These are phyloP conservation scores for Clarkia xantiana DNA, from an alignment of 345 rosid genomes.

Conservation along the genomic window DNA sequence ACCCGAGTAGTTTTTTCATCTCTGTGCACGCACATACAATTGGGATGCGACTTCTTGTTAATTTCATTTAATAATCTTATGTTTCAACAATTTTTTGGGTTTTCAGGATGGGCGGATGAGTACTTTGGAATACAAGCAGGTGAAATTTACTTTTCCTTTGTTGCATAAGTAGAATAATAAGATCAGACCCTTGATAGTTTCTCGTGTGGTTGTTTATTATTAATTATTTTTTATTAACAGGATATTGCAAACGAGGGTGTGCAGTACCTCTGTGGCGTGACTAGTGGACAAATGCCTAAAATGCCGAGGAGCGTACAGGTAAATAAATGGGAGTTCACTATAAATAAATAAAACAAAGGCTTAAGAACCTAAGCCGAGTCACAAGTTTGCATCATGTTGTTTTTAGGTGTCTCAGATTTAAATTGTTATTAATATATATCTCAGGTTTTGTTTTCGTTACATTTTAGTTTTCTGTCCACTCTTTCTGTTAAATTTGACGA, in stretches of 20 bases:
- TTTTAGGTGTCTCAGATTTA: no score
- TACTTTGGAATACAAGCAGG: conserved; percentile 72
- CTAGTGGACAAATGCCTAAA: conserved; percentile 10
- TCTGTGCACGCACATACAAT: not conserved
- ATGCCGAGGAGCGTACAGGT: conserved; percentile 12
- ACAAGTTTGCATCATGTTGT: no score
- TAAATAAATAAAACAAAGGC: no score
- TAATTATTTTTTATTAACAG: no score
- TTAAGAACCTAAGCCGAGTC: no score
- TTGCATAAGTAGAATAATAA: not conserved
- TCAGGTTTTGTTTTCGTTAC: no score
- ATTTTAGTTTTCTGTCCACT: no score
- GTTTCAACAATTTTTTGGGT: not conserved
- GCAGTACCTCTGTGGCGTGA: conserved; percentile 9
- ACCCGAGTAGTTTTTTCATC: not conserved
- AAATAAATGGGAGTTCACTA: no score
- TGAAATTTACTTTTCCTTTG: conserved; percentile 10
- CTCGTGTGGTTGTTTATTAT: not conserved
- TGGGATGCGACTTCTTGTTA: no score
- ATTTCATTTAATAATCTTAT: not conserved
- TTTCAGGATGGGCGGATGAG: conserved; percentile 63
- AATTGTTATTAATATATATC: no score
- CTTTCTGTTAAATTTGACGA: no score
- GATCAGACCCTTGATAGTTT: not conserved
- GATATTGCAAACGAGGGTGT: conserved; percentile 13